Evolutionary conservation across 2,329 filamentous ascomycete species (phyloP), one percentile per base, ranked within the genome.

Genomic region (Aspergillus floridensis): DNA sequence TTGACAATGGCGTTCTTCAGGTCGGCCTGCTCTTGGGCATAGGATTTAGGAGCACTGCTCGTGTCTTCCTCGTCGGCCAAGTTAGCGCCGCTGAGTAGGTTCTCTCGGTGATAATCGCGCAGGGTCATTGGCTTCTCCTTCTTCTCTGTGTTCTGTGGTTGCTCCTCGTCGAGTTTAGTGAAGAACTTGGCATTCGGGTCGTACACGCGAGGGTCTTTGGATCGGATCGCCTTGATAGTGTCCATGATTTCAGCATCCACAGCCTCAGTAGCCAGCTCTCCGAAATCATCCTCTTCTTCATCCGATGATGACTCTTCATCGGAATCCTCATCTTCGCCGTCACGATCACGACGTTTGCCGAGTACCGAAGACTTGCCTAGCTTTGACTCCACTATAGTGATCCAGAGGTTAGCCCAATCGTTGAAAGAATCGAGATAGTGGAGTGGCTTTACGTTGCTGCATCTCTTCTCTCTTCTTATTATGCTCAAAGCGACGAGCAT

Each of bases 381-480:
- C 77, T 96, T 98, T 69, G 96, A 90, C 77, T 98, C 92, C 72
- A 98, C 90, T 93, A 63, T 59, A 59, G 4, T 41, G 16, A 12
- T 41, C 26, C 44, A 16, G 8, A 1, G 21, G 44, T 58, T 57
- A 62, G 59, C 41, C 32, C 48, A 4, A 49, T 49, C 5, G 3
- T 16, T 26, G 47, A n/a, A 11, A 12, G 5, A 56, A 19, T 14
- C 2, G 38, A 46, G 4, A 50, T 32, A 21, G 2, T 19, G n/a
- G n/a, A 41, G 6, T 32, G 59, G 19, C 67, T 71, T 62, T 74
- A 76, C 73, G 65, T 61, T 72, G 71, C 77, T 92, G 88, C 64
- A 87, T 80, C 74, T 99, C 95, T 72, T 96, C 93, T 59, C 93
- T 86, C 80, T 96, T 96, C 81, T 98, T 97, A 79, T 99, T 99